Evolutionary conservation across 306 rosid species (phyloP).

Genomic region (Canavalia gladiata): DNA sequence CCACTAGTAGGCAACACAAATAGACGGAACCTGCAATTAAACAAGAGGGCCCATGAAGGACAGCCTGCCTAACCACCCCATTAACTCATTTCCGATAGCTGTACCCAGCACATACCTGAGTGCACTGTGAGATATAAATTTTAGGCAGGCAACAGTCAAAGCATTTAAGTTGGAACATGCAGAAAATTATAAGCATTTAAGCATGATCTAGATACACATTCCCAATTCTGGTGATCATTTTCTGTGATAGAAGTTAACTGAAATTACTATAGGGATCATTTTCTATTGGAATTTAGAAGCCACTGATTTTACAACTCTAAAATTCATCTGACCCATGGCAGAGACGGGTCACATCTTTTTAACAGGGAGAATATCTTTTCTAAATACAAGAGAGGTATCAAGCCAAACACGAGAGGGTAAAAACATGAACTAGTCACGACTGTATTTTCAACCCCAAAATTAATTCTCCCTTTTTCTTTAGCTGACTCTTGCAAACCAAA

Average conservation of each 20-base stretch:
- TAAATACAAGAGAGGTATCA: slow-evolving; percentile 13
- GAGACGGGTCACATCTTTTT: slow-evolving; percentile 42
- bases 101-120: slow-evolving; percentile 48
- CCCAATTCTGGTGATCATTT: slow-evolving; percentile 11
- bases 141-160: slow-evolving; percentile 27
- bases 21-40: slow-evolving; percentile 45
- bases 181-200: slow-evolving; percentile 1
- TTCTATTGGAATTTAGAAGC: slow-evolving; percentile 22
- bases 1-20: slow-evolving; percentile 16
- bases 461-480: slow-evolving; percentile 19
- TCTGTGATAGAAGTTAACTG: slow-evolving; percentile 27
- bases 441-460: slow-evolving; percentile 16
- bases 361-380: slow-evolving; percentile 44
- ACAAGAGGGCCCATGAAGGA: slow-evolving; percentile 49
- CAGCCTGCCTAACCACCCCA: slow-evolving; percentile 50
- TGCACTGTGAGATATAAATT: slow-evolving; percentile 22
- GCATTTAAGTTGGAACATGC: slow-evolving; percentile 32
- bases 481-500: slow-evolving; percentile 41
- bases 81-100: slow-evolving; percentile 52
- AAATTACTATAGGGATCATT: slow-evolving; percentile 2
- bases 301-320: slow-evolving; percentile 39
- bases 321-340: slow-evolving; percentile 40
- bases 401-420: slow-evolving; percentile 44
- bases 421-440: slow-evolving; percentile 32
- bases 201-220: slow-evolving; percentile 7